phyloP scores from a whole-genome alignment of 2,329 filamentous ascomycete genomes.

The Exophiala aquamarina region DNA sequence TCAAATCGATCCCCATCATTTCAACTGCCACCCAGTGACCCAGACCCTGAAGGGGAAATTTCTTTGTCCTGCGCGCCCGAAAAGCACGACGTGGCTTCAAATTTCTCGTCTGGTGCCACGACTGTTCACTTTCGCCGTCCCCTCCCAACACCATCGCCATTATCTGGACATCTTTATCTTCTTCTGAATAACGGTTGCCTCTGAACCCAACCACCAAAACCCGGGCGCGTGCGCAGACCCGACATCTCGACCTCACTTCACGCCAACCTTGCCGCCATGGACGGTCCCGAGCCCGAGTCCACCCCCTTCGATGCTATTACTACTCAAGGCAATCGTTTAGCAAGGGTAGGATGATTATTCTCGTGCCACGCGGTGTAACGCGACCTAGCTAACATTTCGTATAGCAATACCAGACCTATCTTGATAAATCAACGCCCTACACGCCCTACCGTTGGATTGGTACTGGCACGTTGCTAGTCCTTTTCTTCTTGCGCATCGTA shows the following conservation, averaged over 20 bases:
- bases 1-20: not conserved
- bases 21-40: not conserved
- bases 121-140: not conserved
- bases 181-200: too few relatives aligned
- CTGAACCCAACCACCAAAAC: not conserved
- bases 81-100: slow-evolving; percentile 25
- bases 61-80: not conserved
- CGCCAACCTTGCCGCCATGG: slow-evolving; percentile 58
- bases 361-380: not conserved
- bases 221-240: slow-evolving; percentile 22
- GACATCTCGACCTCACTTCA: slow-evolving; percentile 16
- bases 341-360: slow-evolving; percentile 39
- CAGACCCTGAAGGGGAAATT: slow-evolving; percentile 1
- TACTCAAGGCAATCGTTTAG: slow-evolving; percentile 66
- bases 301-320: slow-evolving; percentile 90
- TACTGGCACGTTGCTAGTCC: slow-evolving; percentile 70
- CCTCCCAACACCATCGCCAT: too few relatives aligned
- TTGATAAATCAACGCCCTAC: slow-evolving; percentile 91
- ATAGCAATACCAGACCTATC: slow-evolving; percentile 89
- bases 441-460: slow-evolving; percentile 86
- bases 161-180: not conserved
- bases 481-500: slow-evolving; percentile 89
- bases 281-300: slow-evolving; percentile 80
- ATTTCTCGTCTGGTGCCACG: slow-evolving; percentile 3
- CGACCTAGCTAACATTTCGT: slow-evolving; percentile 7